Evolutionary conservation across 108 stramenopile species (phyloP).

Genomic region (Pseudonitzschia pungens): DNA sequence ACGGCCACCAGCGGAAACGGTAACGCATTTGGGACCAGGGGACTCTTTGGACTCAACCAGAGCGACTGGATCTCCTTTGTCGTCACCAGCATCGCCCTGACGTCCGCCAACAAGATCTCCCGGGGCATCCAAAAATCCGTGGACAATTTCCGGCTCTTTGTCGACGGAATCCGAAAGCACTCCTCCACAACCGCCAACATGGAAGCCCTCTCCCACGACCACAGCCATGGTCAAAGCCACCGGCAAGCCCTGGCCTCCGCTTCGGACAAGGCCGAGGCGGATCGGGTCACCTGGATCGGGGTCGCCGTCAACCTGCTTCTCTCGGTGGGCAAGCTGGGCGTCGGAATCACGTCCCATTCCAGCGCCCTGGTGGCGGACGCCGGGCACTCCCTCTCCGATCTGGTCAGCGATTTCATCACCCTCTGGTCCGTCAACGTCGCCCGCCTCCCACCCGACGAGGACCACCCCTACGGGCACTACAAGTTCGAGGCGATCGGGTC

Average conservation of each 20-base stretch:
- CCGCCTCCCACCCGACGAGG: conserved; percentile 83
- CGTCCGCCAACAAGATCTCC: conserved; percentile 22
- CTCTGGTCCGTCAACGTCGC: conserved; percentile 87
- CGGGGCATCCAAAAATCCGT: conserved; percentile 7
- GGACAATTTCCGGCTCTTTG: conserved; percentile 12
- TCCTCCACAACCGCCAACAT: conserved; percentile 31
- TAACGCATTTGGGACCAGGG: background rate
- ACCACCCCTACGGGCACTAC: conserved; percentile 98
- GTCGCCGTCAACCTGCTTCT: conserved; percentile 78
- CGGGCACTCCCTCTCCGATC: conserved; percentile 90
- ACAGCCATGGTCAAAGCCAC: conserved; percentile 13
- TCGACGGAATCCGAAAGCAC: conserved; percentile 27
- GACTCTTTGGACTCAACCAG: background rate
- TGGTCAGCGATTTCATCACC: conserved; percentile 92
- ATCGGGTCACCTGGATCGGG: conserved; percentile 86
- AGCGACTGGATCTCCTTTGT: conserved; percentile 30
- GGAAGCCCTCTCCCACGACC: background rate
- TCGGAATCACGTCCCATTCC: conserved; percentile 82
- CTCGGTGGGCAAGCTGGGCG: conserved; percentile 69
- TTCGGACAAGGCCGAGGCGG: conserved; percentile 65
- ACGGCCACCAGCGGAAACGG: conserved; percentile 2
- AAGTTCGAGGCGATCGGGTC: conserved; percentile 93
- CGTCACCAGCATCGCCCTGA: conserved; percentile 17
- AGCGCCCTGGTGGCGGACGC: conserved; percentile 94
- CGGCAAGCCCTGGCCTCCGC: conserved; percentile 46